Conservation (phyloP, 2,329 filamentous ascomycete species). For the Oidium heveae region DNA sequence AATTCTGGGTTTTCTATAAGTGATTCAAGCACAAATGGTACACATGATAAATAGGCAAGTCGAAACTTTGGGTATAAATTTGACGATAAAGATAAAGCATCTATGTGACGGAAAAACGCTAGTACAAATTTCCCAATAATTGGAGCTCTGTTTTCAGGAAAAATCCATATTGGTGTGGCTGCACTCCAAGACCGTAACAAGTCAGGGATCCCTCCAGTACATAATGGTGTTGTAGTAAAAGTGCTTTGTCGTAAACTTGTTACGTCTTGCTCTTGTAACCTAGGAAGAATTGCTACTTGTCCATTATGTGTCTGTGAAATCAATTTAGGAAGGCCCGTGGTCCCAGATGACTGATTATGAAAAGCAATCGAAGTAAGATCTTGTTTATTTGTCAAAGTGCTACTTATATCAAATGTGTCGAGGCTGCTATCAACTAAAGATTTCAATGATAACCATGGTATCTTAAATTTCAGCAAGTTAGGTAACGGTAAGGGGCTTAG, state of each 20-base stretch:
- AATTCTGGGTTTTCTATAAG: constrained; percentile 20
- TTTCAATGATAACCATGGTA: not conserved
- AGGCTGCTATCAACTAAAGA: not conserved
- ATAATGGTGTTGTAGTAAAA: constrained; percentile 39
- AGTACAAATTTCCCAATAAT: constrained; percentile 29
- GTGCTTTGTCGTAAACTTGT: constrained; percentile 17
- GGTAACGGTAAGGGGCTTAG: not conserved
- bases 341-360: constrained; percentile 38
- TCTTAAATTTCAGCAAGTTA: not conserved
- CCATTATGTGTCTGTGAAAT: constrained; percentile 31
- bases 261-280: constrained; percentile 14
- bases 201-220: constrained; percentile 39
- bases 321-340: constrained; percentile 34
- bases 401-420: not conserved
- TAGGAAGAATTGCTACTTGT: constrained; percentile 27
- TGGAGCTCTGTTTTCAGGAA: constrained; percentile 27
- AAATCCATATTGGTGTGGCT: constrained; percentile 33
- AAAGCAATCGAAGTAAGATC: constrained; percentile 22
- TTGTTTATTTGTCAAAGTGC: not conserved
- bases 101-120: constrained; percentile 17
- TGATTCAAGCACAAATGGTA: constrained; percentile 31
- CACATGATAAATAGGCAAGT: constrained; percentile 34
- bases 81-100: constrained; percentile 2
- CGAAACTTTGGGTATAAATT: constrained; percentile 3
- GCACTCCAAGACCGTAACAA: constrained; percentile 36